Evolutionary conservation across 805 yeast genomes (phyloP).

Genomic region (Nakazawaea ernobii): DNA sequence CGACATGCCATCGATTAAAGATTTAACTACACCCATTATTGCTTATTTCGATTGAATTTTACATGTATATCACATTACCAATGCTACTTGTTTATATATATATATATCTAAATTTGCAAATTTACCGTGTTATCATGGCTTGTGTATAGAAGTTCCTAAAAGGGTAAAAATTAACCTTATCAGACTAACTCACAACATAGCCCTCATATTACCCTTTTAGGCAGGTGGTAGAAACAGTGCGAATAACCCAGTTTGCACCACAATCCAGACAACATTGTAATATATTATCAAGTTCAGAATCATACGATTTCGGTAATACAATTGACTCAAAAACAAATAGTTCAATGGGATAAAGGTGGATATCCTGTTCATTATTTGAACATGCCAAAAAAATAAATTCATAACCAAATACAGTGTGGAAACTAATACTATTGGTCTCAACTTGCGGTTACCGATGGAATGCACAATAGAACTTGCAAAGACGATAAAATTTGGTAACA

Average conservation of each 20-base stretch:
- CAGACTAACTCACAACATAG: not conserved
- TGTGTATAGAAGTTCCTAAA: conserved; percentile 3
- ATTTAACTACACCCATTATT: conserved; percentile 4
- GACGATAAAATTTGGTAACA: conserved; percentile 56
- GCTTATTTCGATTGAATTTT: not conserved
- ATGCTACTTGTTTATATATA: no score
- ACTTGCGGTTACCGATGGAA: conserved; percentile 26
- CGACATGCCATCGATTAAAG: not conserved
- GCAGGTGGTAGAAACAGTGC: conserved; percentile 94
- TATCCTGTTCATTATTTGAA: conserved; percentile 79
- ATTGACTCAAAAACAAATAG: conserved; percentile 62
- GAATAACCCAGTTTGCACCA: conserved; percentile 66
- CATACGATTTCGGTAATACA: conserved; percentile 12
- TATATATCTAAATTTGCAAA: no score
- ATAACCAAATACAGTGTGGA: conserved; percentile 41
- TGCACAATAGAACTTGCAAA: conserved; percentile 34
- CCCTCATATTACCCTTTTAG: conserved; percentile 22
- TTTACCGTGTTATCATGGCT: not conserved
- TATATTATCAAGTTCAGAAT: conserved; percentile 18
- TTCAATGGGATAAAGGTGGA: conserved; percentile 72
- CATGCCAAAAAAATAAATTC: conserved; percentile 64
- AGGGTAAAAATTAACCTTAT: conserved; percentile 6
- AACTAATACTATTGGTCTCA: conserved; percentile 35
- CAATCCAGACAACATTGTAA: conserved; percentile 57
- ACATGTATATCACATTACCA: no score